Percentiles rank a stretch among this genome's conserved stretches.
phyloP scores from a whole-genome alignment of 1,284 basidiomycete genomes.

The Naganishia sp. region DNA sequence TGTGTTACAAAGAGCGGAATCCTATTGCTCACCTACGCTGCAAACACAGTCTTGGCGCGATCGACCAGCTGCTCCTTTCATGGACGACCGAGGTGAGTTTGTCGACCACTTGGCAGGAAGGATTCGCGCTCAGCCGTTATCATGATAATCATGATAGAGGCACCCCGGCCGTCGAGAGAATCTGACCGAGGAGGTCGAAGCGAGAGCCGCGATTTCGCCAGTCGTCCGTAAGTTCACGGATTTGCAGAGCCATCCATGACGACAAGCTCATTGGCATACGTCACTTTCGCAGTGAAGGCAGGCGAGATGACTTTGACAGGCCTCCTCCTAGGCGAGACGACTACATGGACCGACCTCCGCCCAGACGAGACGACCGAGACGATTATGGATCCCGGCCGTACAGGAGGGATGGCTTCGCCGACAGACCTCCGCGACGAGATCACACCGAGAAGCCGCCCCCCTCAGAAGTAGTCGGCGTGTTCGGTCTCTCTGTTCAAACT shows the following conservation, averaged over 20 bases:
- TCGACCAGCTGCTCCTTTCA: constrained; percentile 22
- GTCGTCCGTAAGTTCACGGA: constrained; percentile 3
- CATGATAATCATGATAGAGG: not conserved
- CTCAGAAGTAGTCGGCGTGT: constrained; percentile 88
- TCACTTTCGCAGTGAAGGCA: constrained; percentile 1
- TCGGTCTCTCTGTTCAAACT: constrained; percentile 92
- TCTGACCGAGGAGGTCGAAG: constrained; percentile 18
- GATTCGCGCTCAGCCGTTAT: not conserved
- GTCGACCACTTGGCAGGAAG: not conserved
- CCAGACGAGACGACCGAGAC: constrained; percentile 17
- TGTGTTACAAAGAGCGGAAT: not conserved
- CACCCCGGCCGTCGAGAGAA: not conserved
- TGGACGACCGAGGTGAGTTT: constrained; percentile 23
- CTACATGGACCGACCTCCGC: constrained; percentile 10
- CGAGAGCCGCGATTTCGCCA: constrained; percentile 7
- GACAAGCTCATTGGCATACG: not conserved
- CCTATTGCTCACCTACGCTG: not conserved
- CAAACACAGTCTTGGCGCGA: constrained; percentile 25
- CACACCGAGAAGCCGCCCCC: constrained; percentile 63
- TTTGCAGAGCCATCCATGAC: no score
- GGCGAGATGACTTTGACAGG: constrained; percentile 2
- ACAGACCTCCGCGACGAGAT: constrained; percentile 8
- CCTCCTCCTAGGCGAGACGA: constrained; percentile 15
- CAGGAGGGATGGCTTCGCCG: constrained; percentile 3
- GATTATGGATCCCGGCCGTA: not conserved